These are phyloP conservation scores for Entomortierella parvispora DNA, from an alignment of 192 early-diverging fungal species.

Conservation along the genomic window DNA sequence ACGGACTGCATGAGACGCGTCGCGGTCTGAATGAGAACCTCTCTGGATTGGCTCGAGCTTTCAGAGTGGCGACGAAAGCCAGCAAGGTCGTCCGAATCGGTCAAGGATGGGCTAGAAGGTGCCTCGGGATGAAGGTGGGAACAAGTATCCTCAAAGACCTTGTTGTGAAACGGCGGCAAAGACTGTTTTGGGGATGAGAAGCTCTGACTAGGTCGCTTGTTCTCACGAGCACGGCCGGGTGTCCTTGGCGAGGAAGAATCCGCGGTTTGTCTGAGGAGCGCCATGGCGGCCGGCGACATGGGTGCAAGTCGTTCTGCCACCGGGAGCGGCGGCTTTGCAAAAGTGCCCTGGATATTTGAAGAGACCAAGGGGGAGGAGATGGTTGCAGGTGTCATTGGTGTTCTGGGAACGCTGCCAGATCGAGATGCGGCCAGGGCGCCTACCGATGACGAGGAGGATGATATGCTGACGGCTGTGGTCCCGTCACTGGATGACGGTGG, in stretches of 20 bases:
- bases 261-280: no score
- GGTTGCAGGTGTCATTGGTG: no score
- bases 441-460: slow-evolving; percentile 5
- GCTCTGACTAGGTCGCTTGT: background rate
- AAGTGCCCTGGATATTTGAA: background rate
- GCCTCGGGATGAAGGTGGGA: slow-evolving; percentile 21
- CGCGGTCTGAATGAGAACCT: background rate
- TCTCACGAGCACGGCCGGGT: background rate
- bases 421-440: no score
- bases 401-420: no score
- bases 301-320: slow-evolving; percentile 24
- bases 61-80: slow-evolving; percentile 35
- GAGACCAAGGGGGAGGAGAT: no score
- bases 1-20: slow-evolving; percentile 1
- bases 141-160: slow-evolving; percentile 42
- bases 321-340: slow-evolving; percentile 21
- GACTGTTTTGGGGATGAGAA: slow-evolving; percentile 17
- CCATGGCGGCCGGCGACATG: background rate
- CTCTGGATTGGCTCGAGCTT: slow-evolving; percentile 4
- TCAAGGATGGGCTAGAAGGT: background rate
- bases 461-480: background rate
- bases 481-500: background rate
- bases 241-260: background rate
- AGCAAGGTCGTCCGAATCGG: background rate
- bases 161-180: slow-evolving; percentile 26